These are phyloP conservation scores for Phialemoniopsis sp. DNA, from an alignment of 2,329 filamentous ascomycete genomes.

Conservation along the genomic window DNA sequence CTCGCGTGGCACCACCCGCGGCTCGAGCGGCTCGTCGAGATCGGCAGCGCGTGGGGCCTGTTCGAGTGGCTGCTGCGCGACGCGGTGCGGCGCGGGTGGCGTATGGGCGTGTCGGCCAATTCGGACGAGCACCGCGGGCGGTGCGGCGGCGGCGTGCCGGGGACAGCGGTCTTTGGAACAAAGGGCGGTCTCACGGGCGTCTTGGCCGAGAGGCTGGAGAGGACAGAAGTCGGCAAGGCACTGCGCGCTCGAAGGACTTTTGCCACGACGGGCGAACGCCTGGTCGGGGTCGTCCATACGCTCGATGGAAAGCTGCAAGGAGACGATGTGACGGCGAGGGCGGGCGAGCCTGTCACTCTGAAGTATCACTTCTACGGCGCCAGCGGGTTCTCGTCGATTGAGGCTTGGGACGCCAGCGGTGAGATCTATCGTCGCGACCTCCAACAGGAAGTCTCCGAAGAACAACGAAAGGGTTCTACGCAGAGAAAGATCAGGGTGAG, in stretches of 20 bases:
- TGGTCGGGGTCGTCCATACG: too few relatives aligned
- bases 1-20: conserved; percentile 28
- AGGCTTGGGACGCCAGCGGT: conserved; percentile 21
- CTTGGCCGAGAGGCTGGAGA: conserved; percentile 15
- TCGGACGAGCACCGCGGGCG: conserved; percentile 28
- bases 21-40: conserved; percentile 26
- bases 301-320: conserved; percentile 16
- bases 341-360: too few relatives aligned
- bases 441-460: conserved; percentile 15
- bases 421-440: conserved; percentile 17
- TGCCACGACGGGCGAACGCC: conserved; percentile 22
- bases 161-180: conserved; percentile 27
- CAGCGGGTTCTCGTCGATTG: conserved; percentile 19
- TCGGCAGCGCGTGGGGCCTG: conserved; percentile 27
- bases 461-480: not conserved
- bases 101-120: conserved; percentile 26
- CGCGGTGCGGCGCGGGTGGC: conserved; percentile 22
- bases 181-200: too few relatives aligned
- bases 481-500: conserved; percentile 15
- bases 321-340: conserved; percentile 17
- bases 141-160: conserved; percentile 27
- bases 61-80: conserved; percentile 28
- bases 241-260: conserved; percentile 21
- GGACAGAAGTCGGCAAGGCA: conserved; percentile 13
- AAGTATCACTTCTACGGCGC: too few relatives aligned